Evolutionary conservation across 345 rosid species (phyloP).

Genomic region (Syzygium aromaticum): DNA sequence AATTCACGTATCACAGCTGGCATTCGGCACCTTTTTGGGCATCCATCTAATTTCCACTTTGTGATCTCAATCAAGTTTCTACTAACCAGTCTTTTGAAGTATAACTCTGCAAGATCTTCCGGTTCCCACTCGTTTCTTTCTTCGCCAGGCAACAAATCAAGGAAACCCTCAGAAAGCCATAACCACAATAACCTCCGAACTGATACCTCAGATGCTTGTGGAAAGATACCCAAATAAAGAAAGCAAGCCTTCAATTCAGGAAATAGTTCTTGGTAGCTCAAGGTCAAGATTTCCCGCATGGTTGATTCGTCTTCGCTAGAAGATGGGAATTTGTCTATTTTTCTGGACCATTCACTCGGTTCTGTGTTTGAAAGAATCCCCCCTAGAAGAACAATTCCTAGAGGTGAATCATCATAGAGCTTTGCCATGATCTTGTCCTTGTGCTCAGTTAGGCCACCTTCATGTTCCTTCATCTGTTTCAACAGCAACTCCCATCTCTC

Average conservation of each 20-base stretch:
- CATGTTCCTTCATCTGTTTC: not conserved
- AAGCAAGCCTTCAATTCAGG: slow-evolving; percentile 11
- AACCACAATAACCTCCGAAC: slow-evolving; percentile 19
- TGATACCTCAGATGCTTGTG: slow-evolving; percentile 12
- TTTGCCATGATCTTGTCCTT: not conserved
- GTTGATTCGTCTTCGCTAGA: not conserved
- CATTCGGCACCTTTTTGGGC: slow-evolving; percentile 18
- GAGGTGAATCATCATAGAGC: not conserved
- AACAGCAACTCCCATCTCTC: slow-evolving; percentile 1
- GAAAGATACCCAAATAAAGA: slow-evolving; percentile 28
- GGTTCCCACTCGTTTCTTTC: not conserved
- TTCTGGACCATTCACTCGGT: not conserved
- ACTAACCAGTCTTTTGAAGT: slow-evolving; percentile 2
- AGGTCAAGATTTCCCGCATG: not conserved
- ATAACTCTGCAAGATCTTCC: not conserved
- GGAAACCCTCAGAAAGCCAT: slow-evolving; percentile 32
- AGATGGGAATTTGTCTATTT: not conserved
- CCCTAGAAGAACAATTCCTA: not conserved
- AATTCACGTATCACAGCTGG: slow-evolving; percentile 6
- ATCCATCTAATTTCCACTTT: slow-evolving; percentile 16
- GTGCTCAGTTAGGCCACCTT: not conserved
- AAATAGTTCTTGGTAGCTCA: slow-evolving; percentile 8
- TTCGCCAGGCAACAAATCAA: not conserved
- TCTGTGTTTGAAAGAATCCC: not conserved
- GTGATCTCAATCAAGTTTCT: slow-evolving; percentile 21